Conservation (phyloP, 1,284 basidiomycete species). For the Ustilago trichophora region DNA sequence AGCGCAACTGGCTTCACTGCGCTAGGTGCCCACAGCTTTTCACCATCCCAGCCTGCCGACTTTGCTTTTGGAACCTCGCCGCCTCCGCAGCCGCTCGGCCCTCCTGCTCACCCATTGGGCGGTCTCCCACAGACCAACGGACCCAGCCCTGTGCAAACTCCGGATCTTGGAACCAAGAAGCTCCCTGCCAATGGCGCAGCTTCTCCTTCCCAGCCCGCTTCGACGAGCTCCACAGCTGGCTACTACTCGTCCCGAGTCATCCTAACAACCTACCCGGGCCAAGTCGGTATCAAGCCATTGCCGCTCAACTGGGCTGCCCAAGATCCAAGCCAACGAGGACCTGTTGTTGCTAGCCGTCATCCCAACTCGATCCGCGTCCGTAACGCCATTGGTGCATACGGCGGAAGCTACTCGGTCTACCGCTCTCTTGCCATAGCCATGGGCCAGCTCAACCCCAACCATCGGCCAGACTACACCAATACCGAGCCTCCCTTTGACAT, state of each 20-base stretch:
- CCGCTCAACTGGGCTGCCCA: slow-evolving; percentile 83
- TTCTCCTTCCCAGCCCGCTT: slow-evolving; percentile 21
- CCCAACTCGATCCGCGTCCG: slow-evolving; percentile 84
- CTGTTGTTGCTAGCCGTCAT: slow-evolving; percentile 87
- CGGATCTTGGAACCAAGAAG: slow-evolving; percentile 45
- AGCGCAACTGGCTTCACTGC: slow-evolving; percentile 50
- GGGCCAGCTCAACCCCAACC: slow-evolving; percentile 81
- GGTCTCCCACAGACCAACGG: slow-evolving; percentile 42
- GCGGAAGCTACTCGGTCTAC: slow-evolving; percentile 93
- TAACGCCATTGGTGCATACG: slow-evolving; percentile 93
- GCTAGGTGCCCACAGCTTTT: slow-evolving; percentile 38
- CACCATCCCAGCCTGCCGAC: slow-evolving; percentile 29
- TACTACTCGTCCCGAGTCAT: slow-evolving; percentile 55
- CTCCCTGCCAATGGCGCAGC: slow-evolving; percentile 16
- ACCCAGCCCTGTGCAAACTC: slow-evolving; percentile 50
- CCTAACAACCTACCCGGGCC: slow-evolving; percentile 59
- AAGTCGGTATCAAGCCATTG: slow-evolving; percentile 74
- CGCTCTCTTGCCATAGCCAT: slow-evolving; percentile 79
- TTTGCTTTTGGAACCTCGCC: slow-evolving; percentile 46
- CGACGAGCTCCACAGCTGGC: slow-evolving; percentile 30
- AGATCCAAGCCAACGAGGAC: slow-evolving; percentile 77
- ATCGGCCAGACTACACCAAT: slow-evolving; percentile 73
- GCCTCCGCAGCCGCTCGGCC: slow-evolving; percentile 52
- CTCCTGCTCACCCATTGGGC: slow-evolving; percentile 30
- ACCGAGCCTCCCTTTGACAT: slow-evolving; percentile 89